phyloP scores from a whole-genome alignment of 768 basidiomycete genomes.

The Exidia glandulosa region DNA sequence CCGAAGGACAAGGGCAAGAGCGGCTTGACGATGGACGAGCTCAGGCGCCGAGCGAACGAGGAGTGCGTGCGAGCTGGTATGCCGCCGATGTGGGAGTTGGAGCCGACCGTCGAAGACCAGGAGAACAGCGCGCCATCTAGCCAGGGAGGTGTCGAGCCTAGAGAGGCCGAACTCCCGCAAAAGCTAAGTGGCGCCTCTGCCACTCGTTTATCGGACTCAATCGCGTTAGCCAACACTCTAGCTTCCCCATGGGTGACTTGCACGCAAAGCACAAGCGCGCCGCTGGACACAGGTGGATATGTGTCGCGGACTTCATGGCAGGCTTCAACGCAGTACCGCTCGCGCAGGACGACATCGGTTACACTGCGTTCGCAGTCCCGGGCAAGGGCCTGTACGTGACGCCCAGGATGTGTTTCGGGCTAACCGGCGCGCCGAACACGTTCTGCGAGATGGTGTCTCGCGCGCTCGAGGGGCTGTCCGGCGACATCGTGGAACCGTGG shows the following conservation, averaged over 20 bases:
- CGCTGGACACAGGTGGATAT: too few species aligned
- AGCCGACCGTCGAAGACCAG: background rate
- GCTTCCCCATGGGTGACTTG: slow-evolving; percentile 16
- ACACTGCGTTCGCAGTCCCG: slow-evolving; percentile 26
- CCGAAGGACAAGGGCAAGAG: slow-evolving; percentile 23
- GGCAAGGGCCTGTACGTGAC: slow-evolving; percentile 27
- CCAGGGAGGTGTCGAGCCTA: too few species aligned
- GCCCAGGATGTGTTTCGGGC: slow-evolving; percentile 28
- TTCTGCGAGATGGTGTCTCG: slow-evolving; percentile 18
- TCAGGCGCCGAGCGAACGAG: slow-evolving; percentile 24
- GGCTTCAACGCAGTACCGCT: slow-evolving; percentile 23
- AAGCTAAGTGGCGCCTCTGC: slow-evolving; percentile 18
- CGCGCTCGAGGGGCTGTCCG: slow-evolving; percentile 30
- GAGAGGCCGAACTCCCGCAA: background rate
- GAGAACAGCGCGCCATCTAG: too few species aligned
- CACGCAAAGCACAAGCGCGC: too few species aligned
- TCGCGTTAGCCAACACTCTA: background rate
- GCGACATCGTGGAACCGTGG: too few species aligned
- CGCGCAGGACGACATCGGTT: slow-evolving; percentile 8
- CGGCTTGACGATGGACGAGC: slow-evolving; percentile 23
- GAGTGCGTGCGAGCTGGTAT: slow-evolving; percentile 15
- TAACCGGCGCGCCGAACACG: slow-evolving; percentile 27
- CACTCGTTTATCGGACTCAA: too few species aligned
- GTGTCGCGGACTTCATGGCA: too few species aligned
- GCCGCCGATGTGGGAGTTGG: slow-evolving; percentile 10